phyloP scores from a whole-genome alignment of 2,329 filamentous ascomycete genomes.

The Penicillium sp. region DNA sequence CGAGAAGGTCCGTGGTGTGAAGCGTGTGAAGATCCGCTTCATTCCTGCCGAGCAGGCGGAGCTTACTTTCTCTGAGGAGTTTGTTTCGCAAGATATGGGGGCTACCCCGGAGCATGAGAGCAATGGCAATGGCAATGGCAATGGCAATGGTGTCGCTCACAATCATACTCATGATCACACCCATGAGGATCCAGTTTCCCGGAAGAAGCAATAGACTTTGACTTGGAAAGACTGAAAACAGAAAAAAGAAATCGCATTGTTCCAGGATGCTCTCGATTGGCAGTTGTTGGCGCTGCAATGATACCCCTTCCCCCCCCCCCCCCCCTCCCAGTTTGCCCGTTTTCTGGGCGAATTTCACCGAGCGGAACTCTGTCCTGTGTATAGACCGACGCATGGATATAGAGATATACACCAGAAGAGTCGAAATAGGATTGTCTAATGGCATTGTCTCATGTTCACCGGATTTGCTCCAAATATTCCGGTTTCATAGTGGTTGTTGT shows the following conservation, averaged over 20 bases:
- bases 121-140: neutral
- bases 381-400: conserved; percentile 17
- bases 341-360: neutral
- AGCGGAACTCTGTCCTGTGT: conserved; percentile 13
- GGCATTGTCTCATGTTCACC: neutral
- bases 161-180: conserved; percentile 20
- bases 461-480: too few species aligned
- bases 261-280: conserved; percentile 4
- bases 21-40: conserved; percentile 81
- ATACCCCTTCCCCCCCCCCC: conserved; percentile 15
- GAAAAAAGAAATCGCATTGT: neutral
- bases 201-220: conserved; percentile 26
- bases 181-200: conserved; percentile 12
- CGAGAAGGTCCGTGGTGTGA: conserved; percentile 76
- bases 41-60: conserved; percentile 65
- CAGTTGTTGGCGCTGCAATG: conserved; percentile 15
- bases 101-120: conserved; percentile 59
- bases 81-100: conserved; percentile 64
- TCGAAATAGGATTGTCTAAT: neutral
- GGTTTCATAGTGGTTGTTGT: too few species aligned
- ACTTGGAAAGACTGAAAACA: neutral
- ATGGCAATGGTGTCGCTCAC: conserved; percentile 19
- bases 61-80: conserved; percentile 72
- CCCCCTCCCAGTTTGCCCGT: neutral
- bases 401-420: conserved; percentile 8